A percentile compares a stretch with the other conserved stretches of the same genome.
phyloP scores from a whole-genome alignment of 2,329 filamentous ascomycete species.

The Cryphonectria naterciae region DNA sequence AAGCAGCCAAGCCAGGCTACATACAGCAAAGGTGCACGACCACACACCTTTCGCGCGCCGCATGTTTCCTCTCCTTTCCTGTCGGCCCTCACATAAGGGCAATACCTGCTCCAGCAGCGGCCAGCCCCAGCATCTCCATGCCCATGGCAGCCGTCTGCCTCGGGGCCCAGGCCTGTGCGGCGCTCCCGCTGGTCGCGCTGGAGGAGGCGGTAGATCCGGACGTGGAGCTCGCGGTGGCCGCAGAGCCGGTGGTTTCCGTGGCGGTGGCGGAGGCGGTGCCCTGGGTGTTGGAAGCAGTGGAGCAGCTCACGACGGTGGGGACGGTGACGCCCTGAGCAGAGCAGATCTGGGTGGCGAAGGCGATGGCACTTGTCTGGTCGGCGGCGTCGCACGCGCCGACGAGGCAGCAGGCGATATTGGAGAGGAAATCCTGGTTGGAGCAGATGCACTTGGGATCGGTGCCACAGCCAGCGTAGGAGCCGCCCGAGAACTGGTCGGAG shows the following conservation, averaged over 20 bases:
- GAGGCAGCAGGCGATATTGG: slow-evolving; percentile 45
- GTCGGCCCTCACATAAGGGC: slow-evolving; percentile 17
- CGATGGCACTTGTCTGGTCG: slow-evolving; percentile 38
- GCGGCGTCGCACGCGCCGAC: slow-evolving; percentile 35
- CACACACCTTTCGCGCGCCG: neutral
- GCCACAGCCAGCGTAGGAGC: slow-evolving; percentile 42
- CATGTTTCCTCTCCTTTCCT: neutral
- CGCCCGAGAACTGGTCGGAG: slow-evolving; percentile 34
- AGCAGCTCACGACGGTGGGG: slow-evolving; percentile 39
- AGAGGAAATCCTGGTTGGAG: slow-evolving; percentile 44
- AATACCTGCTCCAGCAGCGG: slow-evolving; percentile 24
- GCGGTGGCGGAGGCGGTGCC: slow-evolving; percentile 20
- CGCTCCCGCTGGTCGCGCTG: slow-evolving; percentile 15
- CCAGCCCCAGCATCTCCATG: slow-evolving; percentile 27
- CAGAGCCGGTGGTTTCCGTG: slow-evolving; percentile 24
- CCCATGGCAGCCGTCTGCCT: slow-evolving; percentile 26
- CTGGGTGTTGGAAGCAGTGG: slow-evolving; percentile 26
- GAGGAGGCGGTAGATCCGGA: slow-evolving; percentile 21
- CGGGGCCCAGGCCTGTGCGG: slow-evolving; percentile 22
- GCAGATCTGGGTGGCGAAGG: slow-evolving; percentile 40
- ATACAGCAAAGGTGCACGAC: neutral
- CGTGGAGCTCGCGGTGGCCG: slow-evolving; percentile 28
- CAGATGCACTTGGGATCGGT: slow-evolving; percentile 47
- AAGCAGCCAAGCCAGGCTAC: neutral
- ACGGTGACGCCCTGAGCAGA: slow-evolving; percentile 39